Base-by-base conservation (phyloP, 441 rosid species). In the Codiaeum variegatum region DNA sequence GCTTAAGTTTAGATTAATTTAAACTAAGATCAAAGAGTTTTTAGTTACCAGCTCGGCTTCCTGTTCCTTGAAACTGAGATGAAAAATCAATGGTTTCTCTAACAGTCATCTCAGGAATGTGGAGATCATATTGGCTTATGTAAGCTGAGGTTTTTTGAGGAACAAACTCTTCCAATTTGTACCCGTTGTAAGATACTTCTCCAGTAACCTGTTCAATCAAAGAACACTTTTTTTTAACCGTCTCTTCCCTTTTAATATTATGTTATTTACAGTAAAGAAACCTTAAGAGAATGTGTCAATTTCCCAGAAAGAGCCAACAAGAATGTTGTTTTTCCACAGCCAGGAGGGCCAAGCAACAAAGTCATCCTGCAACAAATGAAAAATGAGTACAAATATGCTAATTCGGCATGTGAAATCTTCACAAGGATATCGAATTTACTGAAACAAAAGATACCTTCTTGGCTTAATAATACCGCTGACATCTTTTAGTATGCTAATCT, bases 291-390 rank as follows among this genome's bases (percentile, higher is more conserved):
- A 67, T 71, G 80, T 62, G 64, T 47, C 66, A 83, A 77, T 73
- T 83, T 82, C 58, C 92, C 94, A 3, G 91, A 73, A 12, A 91
- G 86, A 10, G 92, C 89, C 24, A 68, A 72, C 66, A 89, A 60
- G 6, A 86, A 74, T 11, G 90, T 89, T 65, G 91, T 86, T 81
- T 91, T 89, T 16, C 97, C 94, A 62, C 92, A 83, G 34, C 97
- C 91, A 67, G 92, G 97, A 60, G 89, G 92, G 55, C 94, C 93
- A 5, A 91, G 90, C 69, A 91, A 67, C 65, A 87, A 71, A 46
- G 92, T 84, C 85, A 91, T 78, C 74, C 97, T 88, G 81, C 80
- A 75, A 66, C 13, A 23, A 67, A 70, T 1, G 64, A 64, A 9
- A 46, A 38, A 38, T 38, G 15, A 1, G 4, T 62, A n/a, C 1